phyloP scores from a whole-genome alignment of 495 filamentous ascomycete genomes.

The Trichoderma parareesei region DNA sequence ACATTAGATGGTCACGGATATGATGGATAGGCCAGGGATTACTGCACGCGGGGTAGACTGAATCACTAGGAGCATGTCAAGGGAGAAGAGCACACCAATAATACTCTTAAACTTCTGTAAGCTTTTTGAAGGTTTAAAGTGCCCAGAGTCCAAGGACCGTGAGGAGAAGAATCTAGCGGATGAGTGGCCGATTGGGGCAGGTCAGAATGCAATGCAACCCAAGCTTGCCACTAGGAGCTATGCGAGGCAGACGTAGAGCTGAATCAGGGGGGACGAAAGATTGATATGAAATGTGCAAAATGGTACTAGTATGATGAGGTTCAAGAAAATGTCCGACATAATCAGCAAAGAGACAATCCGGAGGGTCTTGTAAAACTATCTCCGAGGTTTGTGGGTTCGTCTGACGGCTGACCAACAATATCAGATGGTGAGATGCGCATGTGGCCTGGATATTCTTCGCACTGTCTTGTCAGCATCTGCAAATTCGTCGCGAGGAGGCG shows the following conservation, averaged over 20 bases:
- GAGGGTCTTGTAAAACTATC: too few species aligned
- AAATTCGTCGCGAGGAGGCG: neutral
- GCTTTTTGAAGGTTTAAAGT: neutral
- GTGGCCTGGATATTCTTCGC: neutral
- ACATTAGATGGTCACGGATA: neutral
- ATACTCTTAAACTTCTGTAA: neutral
- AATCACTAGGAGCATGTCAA: neutral
- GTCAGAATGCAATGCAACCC: slow-evolving; percentile 1
- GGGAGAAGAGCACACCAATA: neutral
- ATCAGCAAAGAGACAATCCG: too few species aligned
- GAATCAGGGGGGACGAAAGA: neutral
- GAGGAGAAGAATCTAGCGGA: neutral
- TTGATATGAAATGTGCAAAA: neutral
- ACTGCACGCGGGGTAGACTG: neutral
- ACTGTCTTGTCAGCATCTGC: neutral
- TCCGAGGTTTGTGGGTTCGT: neutral
- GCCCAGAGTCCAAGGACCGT: neutral
- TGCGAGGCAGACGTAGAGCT: neutral
- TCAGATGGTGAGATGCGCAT: neutral
- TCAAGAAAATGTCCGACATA: neutral
- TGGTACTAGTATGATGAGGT: neutral
- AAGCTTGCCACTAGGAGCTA: neutral
- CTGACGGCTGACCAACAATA: neutral
- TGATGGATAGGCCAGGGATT: neutral
- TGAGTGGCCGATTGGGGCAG: neutral